A percentile compares a stretch with the other conserved stretches of the same genome.
Evolutionary conservation across 2,329 filamentous ascomycete genomes (phyloP).

Genomic region (Decorospora gaudefroyi): DNA sequence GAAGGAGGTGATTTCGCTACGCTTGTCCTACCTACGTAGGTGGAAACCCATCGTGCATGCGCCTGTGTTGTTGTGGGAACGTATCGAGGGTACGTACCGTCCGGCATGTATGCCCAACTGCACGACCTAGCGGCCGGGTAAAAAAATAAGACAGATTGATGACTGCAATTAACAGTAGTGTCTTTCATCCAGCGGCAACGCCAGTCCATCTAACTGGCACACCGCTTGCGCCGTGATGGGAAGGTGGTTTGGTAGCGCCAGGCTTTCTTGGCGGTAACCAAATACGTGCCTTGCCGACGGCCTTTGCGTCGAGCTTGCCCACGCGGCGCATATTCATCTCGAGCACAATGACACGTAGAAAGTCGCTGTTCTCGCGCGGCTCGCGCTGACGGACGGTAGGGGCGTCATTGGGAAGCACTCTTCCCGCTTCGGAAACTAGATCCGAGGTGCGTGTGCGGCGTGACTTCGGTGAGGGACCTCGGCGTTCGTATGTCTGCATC

Average conservation of each 20-base stretch:
- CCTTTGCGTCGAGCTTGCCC: conserved; percentile 63
- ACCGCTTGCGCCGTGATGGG: conserved; percentile 28
- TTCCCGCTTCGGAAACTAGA: conserved; percentile 51
- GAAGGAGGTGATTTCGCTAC: conserved; percentile 1
- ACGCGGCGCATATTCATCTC: conserved; percentile 70
- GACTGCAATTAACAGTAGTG: conserved; percentile 11
- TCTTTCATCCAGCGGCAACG: conserved; percentile 25
- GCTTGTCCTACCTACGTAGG: conserved; percentile 4
- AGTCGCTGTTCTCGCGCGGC: conserved; percentile 66
- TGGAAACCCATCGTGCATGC: conserved; percentile 5
- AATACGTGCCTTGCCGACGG: conserved; percentile 60
- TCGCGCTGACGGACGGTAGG: conserved; percentile 62
- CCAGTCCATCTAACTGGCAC: conserved; percentile 48
- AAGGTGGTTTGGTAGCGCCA: conserved; percentile 33
- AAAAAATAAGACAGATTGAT: too few species aligned
- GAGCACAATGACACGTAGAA: conserved; percentile 65
- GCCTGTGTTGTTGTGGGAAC: conserved; percentile 9
- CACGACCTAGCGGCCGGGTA: conserved; percentile 9
- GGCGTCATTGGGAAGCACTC: conserved; percentile 44
- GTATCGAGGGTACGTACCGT: conserved; percentile 8
- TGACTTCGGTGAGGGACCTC: conserved; percentile 36
- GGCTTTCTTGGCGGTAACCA: conserved; percentile 63
- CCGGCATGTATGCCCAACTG: conserved; percentile 29
- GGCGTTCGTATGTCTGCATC: conserved; percentile 63
- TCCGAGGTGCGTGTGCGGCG: conserved; percentile 37